Evolutionary conservation across 768 basidiomycete genomes (phyloP).

Genomic region (Naematelia aurantialba): DNA sequence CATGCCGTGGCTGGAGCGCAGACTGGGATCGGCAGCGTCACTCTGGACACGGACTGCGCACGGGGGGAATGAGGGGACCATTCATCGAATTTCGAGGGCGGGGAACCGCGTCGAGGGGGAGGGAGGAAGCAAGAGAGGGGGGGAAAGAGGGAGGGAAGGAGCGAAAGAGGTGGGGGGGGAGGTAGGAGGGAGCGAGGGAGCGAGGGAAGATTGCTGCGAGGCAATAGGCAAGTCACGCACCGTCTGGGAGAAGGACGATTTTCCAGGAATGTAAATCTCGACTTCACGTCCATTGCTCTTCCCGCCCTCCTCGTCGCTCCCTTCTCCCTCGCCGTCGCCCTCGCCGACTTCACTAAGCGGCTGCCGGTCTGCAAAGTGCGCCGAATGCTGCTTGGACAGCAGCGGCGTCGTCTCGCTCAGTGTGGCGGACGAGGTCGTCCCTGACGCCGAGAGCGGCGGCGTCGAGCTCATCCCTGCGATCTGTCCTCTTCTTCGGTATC

Average conservation of each 20-base stretch:
- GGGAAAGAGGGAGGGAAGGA: too few species aligned
- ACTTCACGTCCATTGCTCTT: conserved; percentile 28
- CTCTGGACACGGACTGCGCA: background rate
- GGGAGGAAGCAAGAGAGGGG: too few species aligned
- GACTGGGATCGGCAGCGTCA: background rate
- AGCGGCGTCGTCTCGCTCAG: background rate
- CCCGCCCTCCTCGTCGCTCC: conserved; percentile 13
- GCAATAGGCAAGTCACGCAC: conserved; percentile 28
- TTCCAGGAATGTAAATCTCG: conserved; percentile 36
- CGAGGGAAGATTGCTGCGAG: too few species aligned
- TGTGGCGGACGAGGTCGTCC: background rate
- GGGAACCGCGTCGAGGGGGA: too few species aligned
- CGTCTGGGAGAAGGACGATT: conserved; percentile 37
- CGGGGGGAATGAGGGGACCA: too few species aligned
- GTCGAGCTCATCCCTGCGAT: background rate
- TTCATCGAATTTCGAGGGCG: background rate
- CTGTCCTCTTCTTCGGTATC: too few species aligned
- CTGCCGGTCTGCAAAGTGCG: background rate
- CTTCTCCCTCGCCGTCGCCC: background rate
- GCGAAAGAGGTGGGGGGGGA: too few species aligned
- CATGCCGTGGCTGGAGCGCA: too few species aligned
- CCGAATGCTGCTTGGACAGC: background rate
- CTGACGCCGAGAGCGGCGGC: background rate
- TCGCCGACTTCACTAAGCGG: background rate
- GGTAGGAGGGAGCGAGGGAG: too few species aligned